Evolutionary conservation across 2,329 filamentous ascomycete genomes (phyloP).

Genomic region (Nothopassalora personata): DNA sequence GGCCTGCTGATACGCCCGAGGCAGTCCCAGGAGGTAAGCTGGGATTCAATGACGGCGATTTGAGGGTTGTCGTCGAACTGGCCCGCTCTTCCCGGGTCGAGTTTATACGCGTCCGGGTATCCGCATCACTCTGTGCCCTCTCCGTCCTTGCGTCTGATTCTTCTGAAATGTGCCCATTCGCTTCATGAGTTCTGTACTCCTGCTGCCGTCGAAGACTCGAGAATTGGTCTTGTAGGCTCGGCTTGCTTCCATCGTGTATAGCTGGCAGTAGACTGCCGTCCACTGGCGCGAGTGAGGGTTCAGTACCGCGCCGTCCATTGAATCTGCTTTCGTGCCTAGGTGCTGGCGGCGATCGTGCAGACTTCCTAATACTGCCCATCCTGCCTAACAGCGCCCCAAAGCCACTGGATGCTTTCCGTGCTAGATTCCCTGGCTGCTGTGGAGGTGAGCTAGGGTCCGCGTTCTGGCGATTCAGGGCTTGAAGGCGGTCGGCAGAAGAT

Average conservation of each 20-base stretch:
- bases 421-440: conserved; percentile 36
- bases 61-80: conserved; percentile 21
- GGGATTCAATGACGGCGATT: conserved; percentile 61
- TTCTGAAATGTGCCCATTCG: conserved; percentile 12
- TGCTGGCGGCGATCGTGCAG: conserved; percentile 48
- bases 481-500: conserved; percentile 30
- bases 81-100: conserved; percentile 26
- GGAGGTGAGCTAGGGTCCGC: conserved; percentile 27
- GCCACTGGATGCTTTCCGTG: conserved; percentile 76
- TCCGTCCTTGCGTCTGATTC: conserved; percentile 14
- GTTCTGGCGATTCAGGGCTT: conserved; percentile 20
- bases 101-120: conserved; percentile 27
- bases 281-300: conserved; percentile 18
- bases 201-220: conserved; percentile 42
- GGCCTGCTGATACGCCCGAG: conserved; percentile 71
- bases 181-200: conserved; percentile 33
- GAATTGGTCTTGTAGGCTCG: conserved; percentile 45
- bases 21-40: conserved; percentile 79
- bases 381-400: conserved; percentile 74
- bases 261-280: conserved; percentile 25
- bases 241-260: conserved; percentile 28
- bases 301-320: conserved; percentile 24
- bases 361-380: conserved; percentile 51
- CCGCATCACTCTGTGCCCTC: conserved; percentile 35
- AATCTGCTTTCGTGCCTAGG: conserved; percentile 19